These are phyloP conservation scores for Orbilia oligospora DNA, from an alignment of 2,329 filamentous ascomycete species.

Conservation along the genomic window DNA sequence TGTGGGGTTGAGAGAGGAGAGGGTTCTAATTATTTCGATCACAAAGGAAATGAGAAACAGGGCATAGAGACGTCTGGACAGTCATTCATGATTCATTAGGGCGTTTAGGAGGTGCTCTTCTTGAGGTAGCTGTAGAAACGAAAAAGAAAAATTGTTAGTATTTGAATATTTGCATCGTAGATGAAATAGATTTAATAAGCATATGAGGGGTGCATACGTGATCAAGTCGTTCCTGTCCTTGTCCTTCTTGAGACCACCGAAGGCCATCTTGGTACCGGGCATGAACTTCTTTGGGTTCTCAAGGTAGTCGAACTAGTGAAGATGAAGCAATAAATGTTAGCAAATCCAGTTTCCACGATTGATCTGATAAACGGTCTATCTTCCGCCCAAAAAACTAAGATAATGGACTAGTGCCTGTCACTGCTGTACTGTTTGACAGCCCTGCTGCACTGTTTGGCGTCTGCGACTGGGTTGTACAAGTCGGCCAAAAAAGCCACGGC, in stretches of 20 bases:
- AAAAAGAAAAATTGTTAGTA: neutral
- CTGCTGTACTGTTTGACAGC: constrained; percentile 12
- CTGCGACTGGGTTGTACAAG: constrained; percentile 21
- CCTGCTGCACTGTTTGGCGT: constrained; percentile 14
- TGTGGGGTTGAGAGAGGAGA: constrained; percentile 32
- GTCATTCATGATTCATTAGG: constrained; percentile 39
- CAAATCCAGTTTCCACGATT: constrained; percentile 27
- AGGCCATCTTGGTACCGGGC: constrained; percentile 99
- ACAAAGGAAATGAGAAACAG: constrained; percentile 36
- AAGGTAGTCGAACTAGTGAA: constrained; percentile 87
- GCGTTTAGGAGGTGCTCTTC: constrained; percentile 36
- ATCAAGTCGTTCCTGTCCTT: constrained; percentile 99
- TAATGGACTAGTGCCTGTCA: constrained; percentile 1
- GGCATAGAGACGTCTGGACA: constrained; percentile 1
- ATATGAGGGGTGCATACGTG: constrained; percentile 78
- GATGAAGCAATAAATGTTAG: constrained; percentile 22
- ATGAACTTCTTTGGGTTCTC: constrained; percentile 99
- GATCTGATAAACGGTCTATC: neutral
- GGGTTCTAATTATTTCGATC: constrained; percentile 38
- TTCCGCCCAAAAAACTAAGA: neutral
- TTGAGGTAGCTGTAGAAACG: constrained; percentile 49
- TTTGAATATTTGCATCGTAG: neutral
- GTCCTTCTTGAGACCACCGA: constrained; percentile 99
- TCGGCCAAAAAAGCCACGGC: constrained; percentile 22
- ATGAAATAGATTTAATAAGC: too few relatives aligned